Evolutionary conservation across 495 filamentous ascomycete species (phyloP).

Genomic region (Pyronema omphalodes): DNA sequence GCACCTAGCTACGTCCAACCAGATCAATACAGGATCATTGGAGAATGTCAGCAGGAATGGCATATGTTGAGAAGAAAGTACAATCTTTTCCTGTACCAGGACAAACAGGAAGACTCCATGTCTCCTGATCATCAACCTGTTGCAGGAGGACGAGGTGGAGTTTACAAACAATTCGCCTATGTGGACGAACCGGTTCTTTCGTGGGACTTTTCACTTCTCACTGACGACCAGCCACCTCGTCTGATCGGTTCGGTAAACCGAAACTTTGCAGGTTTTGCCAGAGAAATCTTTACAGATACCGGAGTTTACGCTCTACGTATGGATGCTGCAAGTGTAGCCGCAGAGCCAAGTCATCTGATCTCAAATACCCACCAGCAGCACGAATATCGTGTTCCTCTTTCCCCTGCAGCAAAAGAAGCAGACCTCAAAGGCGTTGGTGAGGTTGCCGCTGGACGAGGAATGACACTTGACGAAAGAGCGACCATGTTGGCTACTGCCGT

Average conservation of each 20-base stretch:
- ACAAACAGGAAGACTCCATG: constrained; percentile 17
- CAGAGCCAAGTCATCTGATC: constrained; percentile 28
- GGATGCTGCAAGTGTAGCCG: constrained; percentile 38
- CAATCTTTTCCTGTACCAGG: constrained; percentile 41
- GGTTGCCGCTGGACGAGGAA: constrained; percentile 26
- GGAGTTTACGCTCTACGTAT: constrained; percentile 52
- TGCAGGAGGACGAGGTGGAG: constrained; percentile 25
- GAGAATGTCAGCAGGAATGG: constrained; percentile 53
- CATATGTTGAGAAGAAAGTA: constrained; percentile 48
- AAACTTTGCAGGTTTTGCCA: constrained; percentile 48
- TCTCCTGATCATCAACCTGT: constrained; percentile 12
- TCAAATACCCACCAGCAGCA: constrained; percentile 20
- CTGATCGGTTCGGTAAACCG: constrained; percentile 47
- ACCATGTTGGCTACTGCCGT: constrained; percentile 57
- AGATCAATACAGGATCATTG: constrained; percentile 34
- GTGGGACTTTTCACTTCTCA: constrained; percentile 40
- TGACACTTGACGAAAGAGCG: constrained; percentile 54
- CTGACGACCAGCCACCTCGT: constrained; percentile 21
- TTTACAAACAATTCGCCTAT: constrained; percentile 45
- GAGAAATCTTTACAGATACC: constrained; percentile 54
- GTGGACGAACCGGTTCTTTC: constrained; percentile 39
- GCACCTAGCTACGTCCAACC: neutral
- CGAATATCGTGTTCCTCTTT: neutral
- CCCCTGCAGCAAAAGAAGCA: neutral
- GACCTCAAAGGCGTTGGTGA: constrained; percentile 7